Conservation (phyloP, 495 filamentous ascomycete genomes). For the Annulohypoxylon moriforme region DNA sequence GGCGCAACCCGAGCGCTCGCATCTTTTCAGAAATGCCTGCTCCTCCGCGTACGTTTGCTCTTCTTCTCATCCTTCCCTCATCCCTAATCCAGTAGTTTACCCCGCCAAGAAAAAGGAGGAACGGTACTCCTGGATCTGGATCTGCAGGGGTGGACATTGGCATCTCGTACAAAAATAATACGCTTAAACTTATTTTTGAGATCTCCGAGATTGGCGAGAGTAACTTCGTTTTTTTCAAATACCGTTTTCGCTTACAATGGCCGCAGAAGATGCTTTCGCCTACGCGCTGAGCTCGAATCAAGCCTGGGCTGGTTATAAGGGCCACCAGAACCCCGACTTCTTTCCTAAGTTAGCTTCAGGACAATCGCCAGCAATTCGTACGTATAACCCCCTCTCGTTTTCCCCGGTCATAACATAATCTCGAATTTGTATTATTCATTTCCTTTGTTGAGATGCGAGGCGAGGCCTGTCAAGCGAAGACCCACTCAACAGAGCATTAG, state of each 20-base stretch:
- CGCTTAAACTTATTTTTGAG: conserved; percentile 38
- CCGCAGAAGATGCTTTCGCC: conserved; percentile 62
- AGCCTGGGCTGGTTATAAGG: conserved; percentile 74
- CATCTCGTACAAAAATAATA: conserved; percentile 35
- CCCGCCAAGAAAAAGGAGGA: conserved; percentile 36
- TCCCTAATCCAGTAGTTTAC: conserved; percentile 18
- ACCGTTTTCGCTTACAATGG: conserved; percentile 45
- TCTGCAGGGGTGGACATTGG: conserved; percentile 39
- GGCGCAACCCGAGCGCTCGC: conserved; percentile 21
- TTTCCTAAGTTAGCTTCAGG: conserved; percentile 75
- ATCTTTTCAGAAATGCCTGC: conserved; percentile 32
- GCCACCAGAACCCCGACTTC: conserved; percentile 74
- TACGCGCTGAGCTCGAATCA: conserved; percentile 73
- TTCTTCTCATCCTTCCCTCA: conserved; percentile 1
- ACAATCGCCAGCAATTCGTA: conserved; percentile 78
- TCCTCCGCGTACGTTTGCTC: conserved; percentile 42
- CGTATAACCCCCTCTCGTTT: conserved; percentile 45
- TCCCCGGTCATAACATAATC: conserved; percentile 7
- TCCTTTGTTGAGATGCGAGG: conserved; percentile 42
- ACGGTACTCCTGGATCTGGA: conserved; percentile 31
- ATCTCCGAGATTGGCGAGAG: conserved; percentile 42
- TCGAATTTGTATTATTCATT: not conserved
- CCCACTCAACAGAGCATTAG: conserved; percentile 44
- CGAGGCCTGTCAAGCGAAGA: conserved; percentile 14
- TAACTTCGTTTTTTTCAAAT: not conserved